Conservation (phyloP, 805 yeast species). For the Jamesozyma piceae region DNA sequence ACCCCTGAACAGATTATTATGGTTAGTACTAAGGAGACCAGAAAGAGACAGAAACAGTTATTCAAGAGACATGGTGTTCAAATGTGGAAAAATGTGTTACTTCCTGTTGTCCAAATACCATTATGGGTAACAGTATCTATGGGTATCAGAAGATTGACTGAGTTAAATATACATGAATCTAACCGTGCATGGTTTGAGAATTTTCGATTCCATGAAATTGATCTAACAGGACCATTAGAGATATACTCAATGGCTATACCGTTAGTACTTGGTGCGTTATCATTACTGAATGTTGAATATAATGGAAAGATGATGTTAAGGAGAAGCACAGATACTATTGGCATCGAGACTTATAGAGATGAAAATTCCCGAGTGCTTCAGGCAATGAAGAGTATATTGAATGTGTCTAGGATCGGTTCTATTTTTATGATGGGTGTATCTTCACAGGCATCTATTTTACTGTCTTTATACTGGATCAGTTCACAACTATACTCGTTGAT, state of each 20-base stretch:
- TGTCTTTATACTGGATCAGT: slow-evolving; percentile 82
- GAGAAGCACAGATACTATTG: slow-evolving; percentile 9
- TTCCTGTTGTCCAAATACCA: slow-evolving; percentile 81
- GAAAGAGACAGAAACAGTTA: slow-evolving; percentile 63
- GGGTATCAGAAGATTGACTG: slow-evolving; percentile 67
- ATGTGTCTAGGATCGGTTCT: slow-evolving; percentile 62
- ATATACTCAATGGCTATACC: slow-evolving; percentile 66
- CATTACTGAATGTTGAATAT: slow-evolving; percentile 77
- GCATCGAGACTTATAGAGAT: slow-evolving; percentile 16
- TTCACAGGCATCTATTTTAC: slow-evolving; percentile 76
- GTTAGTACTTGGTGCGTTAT: slow-evolving; percentile 54
- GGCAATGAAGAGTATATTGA: slow-evolving; percentile 42
- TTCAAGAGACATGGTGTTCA: slow-evolving; percentile 62
- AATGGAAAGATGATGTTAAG: slow-evolving; percentile 48
- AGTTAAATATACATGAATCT: slow-evolving; percentile 34
- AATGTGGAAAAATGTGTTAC: slow-evolving; percentile 65
- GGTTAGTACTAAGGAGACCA: slow-evolving; percentile 65
- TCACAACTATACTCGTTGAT: slow-evolving; percentile 68
- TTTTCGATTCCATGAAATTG: slow-evolving; percentile 32
- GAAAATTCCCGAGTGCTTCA: slow-evolving; percentile 21
- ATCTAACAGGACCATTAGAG: slow-evolving; percentile 52
- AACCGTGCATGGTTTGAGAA: slow-evolving; percentile 30
- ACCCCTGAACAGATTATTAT: slow-evolving; percentile 72
- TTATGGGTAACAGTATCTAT: slow-evolving; percentile 74
- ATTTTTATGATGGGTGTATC: slow-evolving; percentile 76